Percentiles rank a stretch among this genome's conserved stretches.
phyloP scores from a whole-genome alignment of 2,329 filamentous ascomycete genomes.

The Ceratocystis lukuohia region DNA sequence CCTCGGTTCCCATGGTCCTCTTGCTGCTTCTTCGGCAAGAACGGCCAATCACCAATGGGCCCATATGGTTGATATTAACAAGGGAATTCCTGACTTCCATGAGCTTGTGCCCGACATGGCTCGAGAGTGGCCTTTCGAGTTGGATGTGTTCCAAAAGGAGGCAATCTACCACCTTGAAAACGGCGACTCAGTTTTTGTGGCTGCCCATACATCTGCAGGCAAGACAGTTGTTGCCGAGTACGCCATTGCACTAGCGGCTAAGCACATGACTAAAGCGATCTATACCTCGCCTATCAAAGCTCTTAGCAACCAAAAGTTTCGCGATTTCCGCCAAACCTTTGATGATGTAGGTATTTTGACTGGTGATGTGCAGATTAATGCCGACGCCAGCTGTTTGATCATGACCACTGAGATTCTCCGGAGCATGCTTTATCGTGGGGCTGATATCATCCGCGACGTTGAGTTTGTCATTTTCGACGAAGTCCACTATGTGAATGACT shows the following conservation, averaged over 20 bases:
- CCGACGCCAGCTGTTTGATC: conserved; percentile 93
- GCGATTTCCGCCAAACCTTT: conserved; percentile 80
- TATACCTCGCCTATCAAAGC: conserved; percentile 99
- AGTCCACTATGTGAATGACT: conserved; percentile 96
- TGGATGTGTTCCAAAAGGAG: conserved; percentile 97
- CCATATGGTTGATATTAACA: conserved; percentile 92
- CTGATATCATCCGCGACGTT: conserved; percentile 89
- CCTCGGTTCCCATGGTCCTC: conserved; percentile 65
- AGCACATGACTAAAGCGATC: conserved; percentile 98
- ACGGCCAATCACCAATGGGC: conserved; percentile 83
- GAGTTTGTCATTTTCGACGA: conserved; percentile 99
- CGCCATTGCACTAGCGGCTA: conserved; percentile 88
- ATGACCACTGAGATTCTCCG: conserved; percentile 98
- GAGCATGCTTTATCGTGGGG: conserved; percentile 95
- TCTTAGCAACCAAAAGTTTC: conserved; percentile 95
- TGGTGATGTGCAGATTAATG: conserved; percentile 94
- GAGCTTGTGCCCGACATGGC: conserved; percentile 96
- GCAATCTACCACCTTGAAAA: conserved; percentile 94
- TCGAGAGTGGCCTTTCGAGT: conserved; percentile 87
- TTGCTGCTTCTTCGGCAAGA: conserved; percentile 57
- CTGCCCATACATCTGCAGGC: conserved; percentile 90
- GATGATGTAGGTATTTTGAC: conserved; percentile 95
- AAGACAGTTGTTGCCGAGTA: conserved; percentile 99
- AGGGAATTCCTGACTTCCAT: conserved; percentile 83
- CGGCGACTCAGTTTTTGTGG: conserved; percentile 94